These are phyloP conservation scores for Vaccinium corymbosum DNA, from an alignment of 148 eudicot species.

Conservation along the genomic window DNA sequence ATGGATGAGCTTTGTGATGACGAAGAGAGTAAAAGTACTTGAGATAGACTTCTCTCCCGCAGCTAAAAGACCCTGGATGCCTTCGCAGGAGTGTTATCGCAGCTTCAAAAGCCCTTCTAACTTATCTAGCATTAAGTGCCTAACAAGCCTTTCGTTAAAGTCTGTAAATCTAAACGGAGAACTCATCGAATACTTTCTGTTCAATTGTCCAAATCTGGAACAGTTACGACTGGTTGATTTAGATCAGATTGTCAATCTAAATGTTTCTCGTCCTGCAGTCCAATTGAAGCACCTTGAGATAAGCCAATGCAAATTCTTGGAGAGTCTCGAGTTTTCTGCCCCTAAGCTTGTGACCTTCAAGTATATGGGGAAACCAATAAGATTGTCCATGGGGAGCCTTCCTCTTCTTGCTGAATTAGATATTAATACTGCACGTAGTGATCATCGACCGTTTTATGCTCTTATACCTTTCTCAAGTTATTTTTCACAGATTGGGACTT, in stretches of 20 bases:
- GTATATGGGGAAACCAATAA: not conserved
- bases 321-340: not conserved
- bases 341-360: not conserved
- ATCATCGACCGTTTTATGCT: not conserved
- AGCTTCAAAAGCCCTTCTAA: not conserved
- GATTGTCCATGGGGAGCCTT: not conserved
- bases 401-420: not conserved
- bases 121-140: not conserved
- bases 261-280: not conserved
- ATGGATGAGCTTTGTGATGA: not conserved
- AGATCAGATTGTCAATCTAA: not conserved
- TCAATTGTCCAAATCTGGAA: not conserved
- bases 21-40: not conserved
- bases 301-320: not conserved
- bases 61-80: rapidly evolving
- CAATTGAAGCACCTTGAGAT: slow-evolving; percentile 5
- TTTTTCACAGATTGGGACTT: not conserved
- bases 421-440: not conserved
- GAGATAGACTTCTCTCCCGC: not conserved
- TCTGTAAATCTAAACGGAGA: not conserved
- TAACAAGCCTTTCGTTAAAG: not conserved
- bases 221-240: not conserved
- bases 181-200: not conserved
- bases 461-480: not conserved
- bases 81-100: not conserved